Evolutionary conservation across 805 yeast genomes (phyloP).

Genomic region (Wickerhamomyces rabaulensis): DNA sequence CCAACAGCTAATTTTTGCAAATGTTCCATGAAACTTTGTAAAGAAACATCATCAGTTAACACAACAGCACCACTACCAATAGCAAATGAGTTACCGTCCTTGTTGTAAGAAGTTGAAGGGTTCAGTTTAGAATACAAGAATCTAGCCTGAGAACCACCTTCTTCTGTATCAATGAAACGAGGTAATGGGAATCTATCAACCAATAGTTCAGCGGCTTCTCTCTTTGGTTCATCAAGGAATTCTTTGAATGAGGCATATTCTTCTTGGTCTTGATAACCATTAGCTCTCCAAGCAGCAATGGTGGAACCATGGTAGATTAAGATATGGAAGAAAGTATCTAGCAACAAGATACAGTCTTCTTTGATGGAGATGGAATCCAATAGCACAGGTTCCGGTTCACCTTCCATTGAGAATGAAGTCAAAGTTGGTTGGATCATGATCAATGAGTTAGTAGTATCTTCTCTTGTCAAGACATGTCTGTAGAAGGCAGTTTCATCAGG

Average conservation of each 20-base stretch:
- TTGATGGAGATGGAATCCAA: constrained; percentile 90
- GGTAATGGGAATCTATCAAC: constrained; percentile 97
- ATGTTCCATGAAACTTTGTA: constrained; percentile 94
- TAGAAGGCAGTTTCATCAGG: constrained; percentile 98
- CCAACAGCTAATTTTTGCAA: constrained; percentile 83
- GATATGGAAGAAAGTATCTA: constrained; percentile 96
- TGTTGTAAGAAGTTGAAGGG: constrained; percentile 82
- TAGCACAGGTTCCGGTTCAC: constrained; percentile 86
- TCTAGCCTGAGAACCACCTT: constrained; percentile 98
- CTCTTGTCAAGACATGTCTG: constrained; percentile 86
- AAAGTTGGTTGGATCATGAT: constrained; percentile 98
- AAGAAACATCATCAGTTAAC: constrained; percentile 91
- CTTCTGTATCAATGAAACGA: constrained; percentile 94
- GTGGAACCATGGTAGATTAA: constrained; percentile 93
- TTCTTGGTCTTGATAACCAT: constrained; percentile 87
- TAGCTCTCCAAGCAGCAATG: constrained; percentile 93
- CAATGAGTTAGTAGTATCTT: constrained; percentile 87
- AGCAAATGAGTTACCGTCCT: constrained; percentile 32
- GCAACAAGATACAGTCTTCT: constrained; percentile 78
- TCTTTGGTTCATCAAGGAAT: constrained; percentile 81
- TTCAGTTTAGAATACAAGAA: constrained; percentile 91
- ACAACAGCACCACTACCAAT: constrained; percentile 69
- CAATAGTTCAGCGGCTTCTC: constrained; percentile 87
- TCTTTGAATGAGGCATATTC: constrained; percentile 86
- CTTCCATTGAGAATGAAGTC: constrained; percentile 76